Percentiles rank a stretch among this genome's conserved stretches.
Evolutionary conservation across 163 green algal genomes (phyloP).

Genomic region (Volvox carteri): DNA sequence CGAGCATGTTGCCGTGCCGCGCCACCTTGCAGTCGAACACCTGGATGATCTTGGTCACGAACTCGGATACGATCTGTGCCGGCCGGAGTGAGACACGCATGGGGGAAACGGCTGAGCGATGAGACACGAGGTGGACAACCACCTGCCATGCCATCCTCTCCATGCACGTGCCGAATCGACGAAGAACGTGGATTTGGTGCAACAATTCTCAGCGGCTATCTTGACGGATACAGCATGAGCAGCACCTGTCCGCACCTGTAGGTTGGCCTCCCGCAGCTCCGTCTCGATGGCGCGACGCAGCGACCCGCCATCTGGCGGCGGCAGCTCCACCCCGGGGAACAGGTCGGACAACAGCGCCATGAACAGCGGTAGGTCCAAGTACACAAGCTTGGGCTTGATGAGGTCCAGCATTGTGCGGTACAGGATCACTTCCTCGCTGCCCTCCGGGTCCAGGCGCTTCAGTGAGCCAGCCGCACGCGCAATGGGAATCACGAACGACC

Average conservation of each 20-base stretch:
- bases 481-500: constrained; percentile 92
- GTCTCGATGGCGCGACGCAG: constrained; percentile 80
- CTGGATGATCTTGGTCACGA: constrained; percentile 91
- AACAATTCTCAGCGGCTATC: too few species aligned
- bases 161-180: too few species aligned
- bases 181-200: too few species aligned
- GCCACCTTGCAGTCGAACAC: constrained; percentile 94
- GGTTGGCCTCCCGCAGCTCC: constrained; percentile 77
- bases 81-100: too few species aligned
- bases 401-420: constrained; percentile 91
- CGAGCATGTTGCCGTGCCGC: constrained; percentile 94
- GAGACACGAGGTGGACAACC: too few species aligned
- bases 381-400: constrained; percentile 93
- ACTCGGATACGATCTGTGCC: constrained; percentile 82
- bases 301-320: constrained; percentile 71
- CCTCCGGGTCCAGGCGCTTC: constrained; percentile 85
- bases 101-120: too few species aligned
- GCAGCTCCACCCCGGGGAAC: constrained; percentile 90
- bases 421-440: constrained; percentile 87
- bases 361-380: constrained; percentile 91
- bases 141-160: too few species aligned
- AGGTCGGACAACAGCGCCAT: constrained; percentile 91
- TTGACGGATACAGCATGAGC: too few species aligned
- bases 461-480: constrained; percentile 83
- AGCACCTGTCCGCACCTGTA: constrained; percentile 84